phyloP scores from a whole-genome alignment of 2,329 filamentous ascomycete genomes.

The Botrytis fabae region DNA sequence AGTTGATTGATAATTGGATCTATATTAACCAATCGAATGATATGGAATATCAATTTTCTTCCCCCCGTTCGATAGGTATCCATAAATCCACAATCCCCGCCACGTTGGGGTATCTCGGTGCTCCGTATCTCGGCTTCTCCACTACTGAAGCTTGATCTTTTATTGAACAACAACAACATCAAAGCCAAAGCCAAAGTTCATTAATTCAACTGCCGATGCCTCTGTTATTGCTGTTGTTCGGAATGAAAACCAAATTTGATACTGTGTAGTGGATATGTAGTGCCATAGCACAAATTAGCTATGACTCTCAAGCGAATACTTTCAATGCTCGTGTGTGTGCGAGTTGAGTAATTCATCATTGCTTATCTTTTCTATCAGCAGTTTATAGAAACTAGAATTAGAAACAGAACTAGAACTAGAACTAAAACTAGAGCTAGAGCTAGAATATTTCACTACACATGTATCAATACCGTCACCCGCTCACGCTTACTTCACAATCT shows the following conservation, averaged over 20 bases:
- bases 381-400: not conserved
- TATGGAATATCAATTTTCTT: not conserved
- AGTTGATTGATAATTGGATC: not conserved
- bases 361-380: not conserved
- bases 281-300: not conserved
- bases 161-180: not conserved
- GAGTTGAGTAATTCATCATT: not conserved
- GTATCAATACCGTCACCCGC: not conserved
- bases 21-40: not conserved
- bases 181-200: not conserved
- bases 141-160: not conserved
- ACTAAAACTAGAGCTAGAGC: not conserved
- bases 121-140: not conserved
- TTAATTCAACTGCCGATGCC: not conserved
- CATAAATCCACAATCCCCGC: not conserved
- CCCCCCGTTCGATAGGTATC: not conserved
- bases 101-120: not conserved
- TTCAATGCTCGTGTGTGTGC: not conserved
- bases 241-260: not conserved
- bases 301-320: not conserved
- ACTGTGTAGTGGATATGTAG: not conserved
- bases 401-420: not conserved
- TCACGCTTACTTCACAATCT: not conserved
- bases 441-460: not conserved
- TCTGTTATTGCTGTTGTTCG: not conserved